Conservation (phyloP, 352 stramenopile genomes). For the Saprolegnia diclina region DNA sequence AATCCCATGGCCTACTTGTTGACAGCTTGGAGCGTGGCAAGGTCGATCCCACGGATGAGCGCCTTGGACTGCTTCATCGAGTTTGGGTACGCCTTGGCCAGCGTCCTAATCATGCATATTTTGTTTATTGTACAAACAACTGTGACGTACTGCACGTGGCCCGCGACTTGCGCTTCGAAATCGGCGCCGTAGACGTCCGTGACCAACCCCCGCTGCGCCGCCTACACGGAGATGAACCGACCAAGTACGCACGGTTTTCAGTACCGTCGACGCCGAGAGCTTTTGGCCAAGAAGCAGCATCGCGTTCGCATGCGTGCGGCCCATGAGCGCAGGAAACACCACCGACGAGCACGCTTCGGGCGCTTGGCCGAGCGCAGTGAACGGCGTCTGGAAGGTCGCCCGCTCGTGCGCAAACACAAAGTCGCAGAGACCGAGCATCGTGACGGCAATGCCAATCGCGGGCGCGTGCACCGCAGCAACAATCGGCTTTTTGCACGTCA, state of each 20-base stretch:
- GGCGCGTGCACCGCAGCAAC: constrained; percentile 87
- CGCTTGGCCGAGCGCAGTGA: constrained; percentile 84
- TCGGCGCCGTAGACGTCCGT: constrained; percentile 51
- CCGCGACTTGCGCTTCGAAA: constrained; percentile 51
- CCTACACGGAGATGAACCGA: constrained; percentile 65
- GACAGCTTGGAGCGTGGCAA: constrained; percentile 50
- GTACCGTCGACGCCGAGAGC: constrained; percentile 47
- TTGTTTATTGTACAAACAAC: background rate
- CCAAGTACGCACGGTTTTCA: constrained; percentile 82
- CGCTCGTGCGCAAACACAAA: constrained; percentile 83
- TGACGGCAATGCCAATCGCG: constrained; percentile 86
- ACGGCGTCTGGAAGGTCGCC: constrained; percentile 88
- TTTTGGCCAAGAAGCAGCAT: constrained; percentile 85
- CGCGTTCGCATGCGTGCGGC: constrained; percentile 77
- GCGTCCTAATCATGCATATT: background rate
- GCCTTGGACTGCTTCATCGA: constrained; percentile 59
- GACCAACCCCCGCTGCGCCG: constrained; percentile 46
- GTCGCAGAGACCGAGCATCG: constrained; percentile 84
- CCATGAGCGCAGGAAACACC: constrained; percentile 72
- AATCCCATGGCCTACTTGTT: constrained; percentile 31
- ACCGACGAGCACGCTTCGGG: constrained; percentile 88
- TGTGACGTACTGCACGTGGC: constrained; percentile 48
- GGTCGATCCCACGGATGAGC: constrained; percentile 43
- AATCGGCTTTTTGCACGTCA: constrained; percentile 87
- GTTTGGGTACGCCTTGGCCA: constrained; percentile 40